These are phyloP conservation scores for Platanthera zijinensis DNA, from an alignment of 106 monocot genomes.

Conservation along the genomic window DNA sequence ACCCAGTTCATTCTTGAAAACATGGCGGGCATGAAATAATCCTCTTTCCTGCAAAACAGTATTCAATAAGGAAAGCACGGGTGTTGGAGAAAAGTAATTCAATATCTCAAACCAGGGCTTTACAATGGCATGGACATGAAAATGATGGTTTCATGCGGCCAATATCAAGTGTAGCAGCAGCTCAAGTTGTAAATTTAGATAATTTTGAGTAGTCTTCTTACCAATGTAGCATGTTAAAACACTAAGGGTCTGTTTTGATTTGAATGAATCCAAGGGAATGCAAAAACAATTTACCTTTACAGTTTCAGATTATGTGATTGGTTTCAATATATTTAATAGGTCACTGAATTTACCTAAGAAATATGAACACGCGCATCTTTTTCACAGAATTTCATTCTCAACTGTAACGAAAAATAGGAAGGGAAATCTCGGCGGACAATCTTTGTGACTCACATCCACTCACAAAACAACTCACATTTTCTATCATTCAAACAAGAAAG, in stretches of 20 bases:
- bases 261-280: too few species aligned
- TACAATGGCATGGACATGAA: background rate
- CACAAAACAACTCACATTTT: too few species aligned
- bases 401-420: too few species aligned
- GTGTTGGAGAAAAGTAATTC: background rate
- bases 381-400: too few species aligned
- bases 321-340: too few species aligned
- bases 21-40: conserved; percentile 28
- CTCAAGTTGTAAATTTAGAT: background rate
- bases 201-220: background rate
- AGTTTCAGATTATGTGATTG: too few species aligned
- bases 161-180: background rate
- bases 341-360: too few species aligned
- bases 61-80: background rate
- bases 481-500: too few species aligned
- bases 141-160: background rate
- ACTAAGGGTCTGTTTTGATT: background rate
- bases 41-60: conserved; percentile 40
- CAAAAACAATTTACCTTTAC: too few species aligned
- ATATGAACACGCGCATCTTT: too few species aligned
- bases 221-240: background rate
- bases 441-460: too few species aligned
- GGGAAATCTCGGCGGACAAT: too few species aligned
- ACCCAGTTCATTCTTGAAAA: conserved; percentile 25
- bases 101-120: background rate